These are phyloP conservation scores for Chloranthus sessilifolius DNA, from an alignment of 164 flowering plant species.

Conservation along the genomic window DNA sequence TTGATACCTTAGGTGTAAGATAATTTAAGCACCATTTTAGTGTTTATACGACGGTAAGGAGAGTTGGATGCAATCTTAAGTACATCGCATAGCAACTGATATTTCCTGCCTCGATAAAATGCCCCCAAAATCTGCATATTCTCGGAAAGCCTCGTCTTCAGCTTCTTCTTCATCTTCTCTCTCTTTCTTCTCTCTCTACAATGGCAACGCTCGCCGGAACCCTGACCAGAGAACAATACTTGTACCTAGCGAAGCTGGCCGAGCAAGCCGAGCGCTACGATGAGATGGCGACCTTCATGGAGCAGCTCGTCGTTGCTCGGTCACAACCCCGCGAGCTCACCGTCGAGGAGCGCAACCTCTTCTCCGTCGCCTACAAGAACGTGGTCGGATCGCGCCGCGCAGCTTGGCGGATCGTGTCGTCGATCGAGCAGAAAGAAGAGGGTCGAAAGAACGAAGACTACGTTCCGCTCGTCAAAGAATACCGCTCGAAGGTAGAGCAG, in stretches of 20 bases:
- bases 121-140: too few species aligned
- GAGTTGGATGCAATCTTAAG: too few species aligned
- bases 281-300: slow-evolving; percentile 81
- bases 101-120: too few species aligned
- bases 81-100: too few species aligned
- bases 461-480: slow-evolving; percentile 47
- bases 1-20: too few species aligned
- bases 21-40: too few species aligned
- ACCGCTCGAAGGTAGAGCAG: slow-evolving; percentile 59
- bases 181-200: too few species aligned
- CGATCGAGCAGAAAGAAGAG: slow-evolving; percentile 88
- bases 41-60: too few species aligned
- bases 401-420: slow-evolving; percentile 81
- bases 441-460: slow-evolving; percentile 72
- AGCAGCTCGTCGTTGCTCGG: slow-evolving; percentile 47
- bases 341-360: slow-evolving; percentile 79
- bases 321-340: slow-evolving; percentile 48
- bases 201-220: slow-evolving; percentile 29
- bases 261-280: slow-evolving; percentile 86
- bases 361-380: slow-evolving; percentile 85
- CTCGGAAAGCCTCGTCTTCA: too few species aligned
- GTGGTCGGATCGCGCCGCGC: slow-evolving; percentile 82
- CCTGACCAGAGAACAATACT: slow-evolving; percentile 60
- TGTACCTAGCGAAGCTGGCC: slow-evolving; percentile 73
- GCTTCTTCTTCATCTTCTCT: too few species aligned